Percentiles rank a stretch among this genome's conserved stretches.
These are phyloP conservation scores for Schizochytrium sp. DNA, from an alignment of 108 stramenopile genomes.

Conservation along the genomic window DNA sequence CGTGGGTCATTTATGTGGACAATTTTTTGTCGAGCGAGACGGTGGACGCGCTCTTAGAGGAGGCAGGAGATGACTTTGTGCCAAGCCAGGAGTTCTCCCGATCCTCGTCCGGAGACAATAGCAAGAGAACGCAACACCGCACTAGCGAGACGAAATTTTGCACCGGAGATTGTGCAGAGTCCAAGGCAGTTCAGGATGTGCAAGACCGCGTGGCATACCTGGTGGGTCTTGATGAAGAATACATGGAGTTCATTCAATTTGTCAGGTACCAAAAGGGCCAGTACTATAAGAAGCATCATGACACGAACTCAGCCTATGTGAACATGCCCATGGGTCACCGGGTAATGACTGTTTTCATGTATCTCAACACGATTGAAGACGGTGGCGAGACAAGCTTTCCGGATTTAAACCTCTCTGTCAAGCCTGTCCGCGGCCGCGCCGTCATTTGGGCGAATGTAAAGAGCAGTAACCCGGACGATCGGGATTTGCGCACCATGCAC, in stretches of 20 bases:
- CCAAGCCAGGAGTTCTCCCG: neutral
- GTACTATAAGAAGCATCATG: neutral
- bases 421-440: neutral
- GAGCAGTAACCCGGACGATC: neutral
- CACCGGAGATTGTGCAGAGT: neutral
- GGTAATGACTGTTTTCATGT: neutral
- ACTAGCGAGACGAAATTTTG: neutral
- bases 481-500: neutral
- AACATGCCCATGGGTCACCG: slow-evolving; percentile 12
- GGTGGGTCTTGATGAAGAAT: neutral
- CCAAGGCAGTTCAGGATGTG: neutral
- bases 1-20: neutral
- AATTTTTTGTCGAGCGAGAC: neutral
- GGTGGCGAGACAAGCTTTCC: neutral
- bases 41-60: neutral
- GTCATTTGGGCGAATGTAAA: neutral
- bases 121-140: neutral
- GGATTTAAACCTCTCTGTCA: neutral
- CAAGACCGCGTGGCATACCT: neutral
- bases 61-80: neutral
- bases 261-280: neutral
- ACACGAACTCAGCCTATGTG: neutral
- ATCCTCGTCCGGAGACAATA: neutral
- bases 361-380: neutral
- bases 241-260: slow-evolving; percentile 5